phyloP scores from a whole-genome alignment of 176 grass and related monocot species.

The Miscanthus lutarioriparius region DNA sequence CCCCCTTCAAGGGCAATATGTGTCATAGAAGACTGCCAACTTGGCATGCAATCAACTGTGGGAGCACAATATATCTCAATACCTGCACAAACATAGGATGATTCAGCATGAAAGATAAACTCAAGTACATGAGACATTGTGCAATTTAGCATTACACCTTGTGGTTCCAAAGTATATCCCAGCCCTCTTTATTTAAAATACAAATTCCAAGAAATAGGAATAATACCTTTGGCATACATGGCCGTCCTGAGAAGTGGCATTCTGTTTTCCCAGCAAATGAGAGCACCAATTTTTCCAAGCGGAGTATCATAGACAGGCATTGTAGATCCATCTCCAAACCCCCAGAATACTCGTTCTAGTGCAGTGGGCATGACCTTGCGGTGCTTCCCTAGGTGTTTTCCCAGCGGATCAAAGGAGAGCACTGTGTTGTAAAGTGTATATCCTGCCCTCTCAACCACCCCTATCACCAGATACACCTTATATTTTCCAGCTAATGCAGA shows the following conservation, averaged over 20 bases:
- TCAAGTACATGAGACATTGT: conserved; percentile 9
- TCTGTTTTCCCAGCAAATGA: conserved; percentile 94
- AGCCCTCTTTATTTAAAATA: background rate
- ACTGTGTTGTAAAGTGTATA: conserved; percentile 85
- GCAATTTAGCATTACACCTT: conserved; percentile 18
- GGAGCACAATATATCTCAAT: conserved; percentile 96
- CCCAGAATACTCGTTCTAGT: conserved; percentile 82
- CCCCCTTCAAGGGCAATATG: conserved; percentile 95
- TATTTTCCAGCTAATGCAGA: conserved; percentile 80
- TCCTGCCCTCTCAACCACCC: conserved; percentile 80
- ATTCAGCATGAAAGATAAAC: conserved; percentile 20
- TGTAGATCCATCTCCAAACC: conserved; percentile 93
- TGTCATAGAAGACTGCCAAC: conserved; percentile 80
- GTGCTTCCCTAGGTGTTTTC: conserved; percentile 83
- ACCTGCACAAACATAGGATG: conserved; percentile 51
- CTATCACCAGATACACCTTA: conserved; percentile 86
- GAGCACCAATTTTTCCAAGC: conserved; percentile 74
- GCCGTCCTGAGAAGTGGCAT: conserved; percentile 91
- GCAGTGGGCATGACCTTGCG: conserved; percentile 86
- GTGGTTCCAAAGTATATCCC: background rate
- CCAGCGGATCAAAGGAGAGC: conserved; percentile 75
- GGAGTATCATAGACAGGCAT: conserved; percentile 93
- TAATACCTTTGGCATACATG: conserved; percentile 90
- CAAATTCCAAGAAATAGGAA: conserved; percentile 17
- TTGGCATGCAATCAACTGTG: conserved; percentile 59